Conservation (phyloP, 306 rosid genomes). For the Medicago arabica region DNA sequence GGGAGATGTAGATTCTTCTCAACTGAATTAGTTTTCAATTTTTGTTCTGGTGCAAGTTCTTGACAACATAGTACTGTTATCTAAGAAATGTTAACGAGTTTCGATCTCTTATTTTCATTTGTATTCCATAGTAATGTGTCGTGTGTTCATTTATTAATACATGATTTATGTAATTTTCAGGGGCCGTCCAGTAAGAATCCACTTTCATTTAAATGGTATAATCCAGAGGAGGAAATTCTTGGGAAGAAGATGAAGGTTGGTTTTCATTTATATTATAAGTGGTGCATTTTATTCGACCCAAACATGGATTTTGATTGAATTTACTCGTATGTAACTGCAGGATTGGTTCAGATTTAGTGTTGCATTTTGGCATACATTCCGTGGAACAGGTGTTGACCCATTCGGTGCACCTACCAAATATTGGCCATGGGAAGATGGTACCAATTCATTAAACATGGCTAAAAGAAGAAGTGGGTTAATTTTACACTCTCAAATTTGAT, state of each 20-base stretch:
- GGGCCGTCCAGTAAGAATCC: conserved; percentile 89
- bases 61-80: background rate
- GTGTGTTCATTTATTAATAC: background rate
- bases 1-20: background rate
- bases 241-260: conserved; percentile 98
- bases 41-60: background rate
- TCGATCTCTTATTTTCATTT: background rate
- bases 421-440: conserved; percentile 99
- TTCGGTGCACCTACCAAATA: conserved; percentile 85
- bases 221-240: conserved; percentile 79
- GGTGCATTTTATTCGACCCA: background rate
- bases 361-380: conserved; percentile 99
- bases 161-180: conserved; percentile 44
- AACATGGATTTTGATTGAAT: conserved; percentile 35
- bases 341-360: conserved; percentile 98
- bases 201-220: conserved; percentile 85
- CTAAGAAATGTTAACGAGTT: conserved; percentile 10
- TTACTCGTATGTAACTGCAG: conserved; percentile 45
- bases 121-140: background rate
- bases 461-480: conserved; percentile 84
- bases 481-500: conserved; percentile 5
- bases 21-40: background rate
- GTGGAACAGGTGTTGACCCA: conserved; percentile 91
- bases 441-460: conserved; percentile 89
- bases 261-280: conserved; percentile 34